Evolutionary conservation across 768 basidiomycete genomes (phyloP), one percentile per base, ranked within the genome.

Genomic region (Cystobasidium onofrii): DNA sequence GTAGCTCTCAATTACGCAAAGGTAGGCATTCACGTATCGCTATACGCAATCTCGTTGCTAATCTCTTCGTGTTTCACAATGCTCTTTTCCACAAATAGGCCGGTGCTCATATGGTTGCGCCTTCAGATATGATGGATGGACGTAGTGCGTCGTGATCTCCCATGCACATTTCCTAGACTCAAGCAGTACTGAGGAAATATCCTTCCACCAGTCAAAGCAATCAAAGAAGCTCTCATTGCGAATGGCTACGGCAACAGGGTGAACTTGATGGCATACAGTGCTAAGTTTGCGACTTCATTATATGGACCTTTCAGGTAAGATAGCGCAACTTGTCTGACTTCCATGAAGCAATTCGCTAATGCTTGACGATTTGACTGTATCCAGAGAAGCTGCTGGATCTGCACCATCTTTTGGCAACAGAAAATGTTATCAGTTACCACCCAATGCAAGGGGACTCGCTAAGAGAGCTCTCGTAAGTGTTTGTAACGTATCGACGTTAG

Each of bases 51-150:
- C 7, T 18, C 41, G 7, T n/a, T 50, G 46, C 46, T 50, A 12
- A 50, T 39, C 15, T 39, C n/a, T 25, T 6, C 18, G 9, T 34
- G 41, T 25, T 52, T 25, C 13, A 29, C n/a, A 61, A 64, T 10
- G n/a, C 57, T 57, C 23, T 39, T 60, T 25, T 50, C 25, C 36
- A 12, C 25, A 33, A 9, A n/a, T n/a, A 75, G 62, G 96, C 96
- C 0, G 96, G 96, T n/a, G 96, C 92, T 0, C 92, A 98, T 81
- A 92, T 92, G 79, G 94, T 99, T 73, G 96, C 96, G 1, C 96
- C 96, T 7, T 96, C 93, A 79, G 96, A 98, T 81, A 99, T 99
- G 96, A 98, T 98, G 93, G 96, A 99, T 80, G 96, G 95, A 43
- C 44, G 74, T 23, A 65, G 36, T 33, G 20, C 36, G 73, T 62